phyloP scores from a whole-genome alignment of 75 land plant genomes.

The Sequoia sempervirens region DNA sequence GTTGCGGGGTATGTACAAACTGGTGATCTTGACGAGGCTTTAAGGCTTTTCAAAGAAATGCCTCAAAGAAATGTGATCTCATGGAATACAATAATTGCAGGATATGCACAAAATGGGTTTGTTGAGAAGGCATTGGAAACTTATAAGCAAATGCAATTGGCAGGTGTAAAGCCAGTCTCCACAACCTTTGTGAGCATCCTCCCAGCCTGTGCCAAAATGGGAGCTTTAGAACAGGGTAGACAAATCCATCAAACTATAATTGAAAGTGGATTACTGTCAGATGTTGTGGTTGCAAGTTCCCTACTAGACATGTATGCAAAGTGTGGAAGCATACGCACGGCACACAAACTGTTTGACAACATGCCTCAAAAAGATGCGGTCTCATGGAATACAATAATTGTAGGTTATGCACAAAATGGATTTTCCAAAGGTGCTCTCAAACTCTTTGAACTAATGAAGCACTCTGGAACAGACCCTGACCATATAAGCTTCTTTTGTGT shows the following conservation, averaged over 20 bases:
- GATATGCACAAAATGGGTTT: conserved; percentile 46
- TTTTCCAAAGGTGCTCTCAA: background rate
- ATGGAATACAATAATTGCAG: conserved; percentile 71
- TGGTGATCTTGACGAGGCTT: conserved; percentile 36
- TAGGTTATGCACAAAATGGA: conserved; percentile 14
- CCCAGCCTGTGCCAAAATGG: conserved; percentile 2
- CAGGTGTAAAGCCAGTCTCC: conserved; percentile 1
- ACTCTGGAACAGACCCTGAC: background rate
- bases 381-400: conserved; percentile 14
- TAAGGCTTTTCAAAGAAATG: conserved; percentile 40
- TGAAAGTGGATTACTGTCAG: background rate
- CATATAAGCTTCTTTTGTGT: background rate
- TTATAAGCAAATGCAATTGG: conserved; percentile 39
- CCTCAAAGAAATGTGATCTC: conserved; percentile 42
- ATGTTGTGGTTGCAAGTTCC: background rate
- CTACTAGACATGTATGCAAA: conserved; percentile 21
- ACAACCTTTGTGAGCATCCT: background rate
- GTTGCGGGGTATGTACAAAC: conserved; percentile 39
- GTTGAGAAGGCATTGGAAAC: conserved; percentile 44
- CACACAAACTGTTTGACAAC: conserved; percentile 9
- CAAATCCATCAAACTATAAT: background rate
- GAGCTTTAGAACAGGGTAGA: conserved; percentile 1
- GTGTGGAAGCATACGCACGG: conserved; percentile 9
- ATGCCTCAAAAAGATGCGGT: conserved; percentile 7
- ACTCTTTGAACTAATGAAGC: conserved; percentile 9